Conservation (phyloP, 208 protist species). For the Crithidia mellificae region DNA sequence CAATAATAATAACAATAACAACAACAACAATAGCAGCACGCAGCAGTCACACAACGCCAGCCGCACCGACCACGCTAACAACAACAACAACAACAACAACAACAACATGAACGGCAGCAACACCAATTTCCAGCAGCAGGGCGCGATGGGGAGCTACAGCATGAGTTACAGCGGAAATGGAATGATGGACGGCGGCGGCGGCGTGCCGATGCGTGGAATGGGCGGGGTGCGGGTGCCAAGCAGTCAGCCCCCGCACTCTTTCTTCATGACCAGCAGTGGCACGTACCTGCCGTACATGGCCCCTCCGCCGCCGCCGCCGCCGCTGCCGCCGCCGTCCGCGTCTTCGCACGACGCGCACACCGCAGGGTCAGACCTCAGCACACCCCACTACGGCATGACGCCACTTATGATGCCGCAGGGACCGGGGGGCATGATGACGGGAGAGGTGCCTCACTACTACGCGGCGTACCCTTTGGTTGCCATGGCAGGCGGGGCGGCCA, state of each 20-base stretch:
- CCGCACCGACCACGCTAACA: background rate
- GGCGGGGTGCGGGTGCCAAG: background rate
- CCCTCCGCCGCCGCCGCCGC: background rate
- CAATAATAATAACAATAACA: background rate
- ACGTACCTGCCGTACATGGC: conserved; percentile 12
- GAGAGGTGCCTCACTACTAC: conserved; percentile 3
- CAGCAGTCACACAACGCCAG: background rate
- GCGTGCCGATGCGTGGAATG: background rate
- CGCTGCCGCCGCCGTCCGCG: no score
- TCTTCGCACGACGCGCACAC: no score
- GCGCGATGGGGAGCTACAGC: no score
- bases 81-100: background rate
- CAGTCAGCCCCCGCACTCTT: background rate
- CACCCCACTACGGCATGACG: background rate
- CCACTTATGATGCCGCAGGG: conserved; percentile 9
- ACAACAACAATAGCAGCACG: background rate
- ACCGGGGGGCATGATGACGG: background rate
- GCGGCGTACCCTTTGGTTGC: background rate
- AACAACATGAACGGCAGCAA: background rate
- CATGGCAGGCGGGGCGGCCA: background rate
- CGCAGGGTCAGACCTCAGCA: no score
- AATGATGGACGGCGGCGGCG: background rate
- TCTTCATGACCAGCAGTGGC: conserved; percentile 3
- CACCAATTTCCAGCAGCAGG: background rate
- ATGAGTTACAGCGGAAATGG: background rate